Percentiles rank a stretch among this genome's conserved stretches.
phyloP scores from a whole-genome alignment of 768 basidiomycete species.

The Pulveroboletus frians region DNA sequence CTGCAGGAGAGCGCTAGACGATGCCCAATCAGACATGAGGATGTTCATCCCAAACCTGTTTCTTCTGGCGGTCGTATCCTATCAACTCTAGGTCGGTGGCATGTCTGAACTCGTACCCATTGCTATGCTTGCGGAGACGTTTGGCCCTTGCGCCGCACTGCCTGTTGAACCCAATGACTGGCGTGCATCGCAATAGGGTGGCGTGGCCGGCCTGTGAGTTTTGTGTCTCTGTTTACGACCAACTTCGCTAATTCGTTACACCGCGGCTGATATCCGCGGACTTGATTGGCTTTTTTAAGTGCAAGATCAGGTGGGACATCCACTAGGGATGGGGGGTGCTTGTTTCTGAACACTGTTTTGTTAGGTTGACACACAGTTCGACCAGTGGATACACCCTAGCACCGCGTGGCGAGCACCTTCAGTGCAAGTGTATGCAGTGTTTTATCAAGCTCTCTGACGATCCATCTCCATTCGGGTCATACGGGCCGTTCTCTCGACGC shows the following conservation, averaged over 20 bases:
- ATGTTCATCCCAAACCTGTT: neutral
- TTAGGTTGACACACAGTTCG: no score
- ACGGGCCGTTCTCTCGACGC: neutral
- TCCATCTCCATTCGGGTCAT: neutral
- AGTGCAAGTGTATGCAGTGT: no score
- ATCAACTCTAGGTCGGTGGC: slow-evolving; percentile 43
- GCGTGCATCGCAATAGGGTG: slow-evolving; percentile 63
- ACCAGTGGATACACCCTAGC: slow-evolving; percentile 43
- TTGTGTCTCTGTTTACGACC: neutral
- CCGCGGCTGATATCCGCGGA: neutral
- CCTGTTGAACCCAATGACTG: slow-evolving; percentile 64
- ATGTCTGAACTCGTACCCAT: slow-evolving; percentile 57
- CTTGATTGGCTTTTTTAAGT: no score
- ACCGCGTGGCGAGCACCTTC: slow-evolving; percentile 33
- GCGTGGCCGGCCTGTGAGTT: slow-evolving; percentile 54
- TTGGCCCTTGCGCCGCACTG: slow-evolving; percentile 72
- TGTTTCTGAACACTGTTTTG: neutral
- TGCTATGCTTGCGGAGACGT: slow-evolving; percentile 56
- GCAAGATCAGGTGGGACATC: slow-evolving; percentile 32
- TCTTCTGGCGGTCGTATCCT: neutral
- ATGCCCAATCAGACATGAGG: slow-evolving; percentile 63
- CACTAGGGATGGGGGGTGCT: neutral
- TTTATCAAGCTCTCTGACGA: neutral
- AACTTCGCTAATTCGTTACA: neutral
- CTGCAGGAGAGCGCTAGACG: slow-evolving; percentile 59